Evolutionary conservation across 2,329 filamentous ascomycete species (phyloP), one percentile per base, ranked within the genome.

Genomic region (Exutisphaerella laricina): DNA sequence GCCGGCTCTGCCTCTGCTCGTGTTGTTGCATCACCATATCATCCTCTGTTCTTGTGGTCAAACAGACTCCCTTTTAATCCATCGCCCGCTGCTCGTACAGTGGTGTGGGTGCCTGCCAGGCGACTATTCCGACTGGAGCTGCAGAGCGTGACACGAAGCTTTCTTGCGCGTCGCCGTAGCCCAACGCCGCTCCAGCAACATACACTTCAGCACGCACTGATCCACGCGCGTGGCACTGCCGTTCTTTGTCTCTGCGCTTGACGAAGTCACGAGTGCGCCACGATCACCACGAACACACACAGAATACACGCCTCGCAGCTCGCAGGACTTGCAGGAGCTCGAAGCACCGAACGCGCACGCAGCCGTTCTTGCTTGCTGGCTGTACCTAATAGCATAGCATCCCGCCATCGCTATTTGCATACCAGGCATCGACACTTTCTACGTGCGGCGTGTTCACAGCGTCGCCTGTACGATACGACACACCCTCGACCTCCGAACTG

Each of bases 161-260:
- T 18, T 33, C 30, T 18, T 33, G 2, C n/a, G 30, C 17, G 14
- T 18, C 5, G n/a, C 13, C 9, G 9, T 3, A 33, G 30, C 30
- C 17, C 8, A 33, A 18, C 30, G 30, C 14, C 29, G 29, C 8
- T 14, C 18, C n/a, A 13, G 20, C 32, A 14, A 7, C 16, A 22
- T 17, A 22, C 16, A 18, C 20, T 18, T 35, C 18, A 26, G 14
- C 5, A 4, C 14, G 31, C 31, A 20, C 31, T 18, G 33, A n/a
- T 35, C 17, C 17, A n/a, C 12, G 17, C 16, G 18, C 28, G 40
- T 41, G 30, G 10, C 39, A 43, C 40, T n/a, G 16, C 12, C 40
- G 32, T 37, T 43, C 40, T 43, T 43, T 43, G 40, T 43, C 20
- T 25, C 14, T 25, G 3, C 33, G 39, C 31, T 32, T 31, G 9